A percentile compares a stretch with the other conserved stretches of the same genome.
Conservation (phyloP, 192 early-diverging fungal genomes). For the Coemansia sp. region DNA sequence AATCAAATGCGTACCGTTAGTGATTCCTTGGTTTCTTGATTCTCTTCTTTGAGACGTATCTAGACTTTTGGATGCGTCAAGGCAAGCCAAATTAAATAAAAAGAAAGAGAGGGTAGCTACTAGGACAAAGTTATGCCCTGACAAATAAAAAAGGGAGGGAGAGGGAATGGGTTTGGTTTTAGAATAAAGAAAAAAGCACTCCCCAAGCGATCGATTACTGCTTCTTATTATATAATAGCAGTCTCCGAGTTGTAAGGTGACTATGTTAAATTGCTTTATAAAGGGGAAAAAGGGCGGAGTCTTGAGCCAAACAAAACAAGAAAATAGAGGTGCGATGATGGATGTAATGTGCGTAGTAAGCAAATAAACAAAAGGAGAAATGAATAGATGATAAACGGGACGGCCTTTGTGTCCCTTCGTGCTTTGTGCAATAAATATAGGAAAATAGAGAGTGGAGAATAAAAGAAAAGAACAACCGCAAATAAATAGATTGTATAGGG, state of each 20-base stretch:
- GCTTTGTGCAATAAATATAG: neutral
- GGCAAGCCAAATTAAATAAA: too few relatives aligned
- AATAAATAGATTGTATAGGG: neutral
- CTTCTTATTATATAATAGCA: neutral
- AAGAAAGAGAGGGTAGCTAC: too few relatives aligned
- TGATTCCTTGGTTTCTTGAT: neutral
- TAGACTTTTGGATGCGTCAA: neutral
- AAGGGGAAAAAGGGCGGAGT: neutral
- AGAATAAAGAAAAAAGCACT: neutral
- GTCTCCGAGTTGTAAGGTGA: neutral
- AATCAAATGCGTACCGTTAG: neutral
- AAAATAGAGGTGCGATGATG: neutral
- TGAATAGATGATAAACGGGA: neutral
- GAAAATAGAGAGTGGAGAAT: neutral
- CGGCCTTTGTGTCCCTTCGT: neutral
- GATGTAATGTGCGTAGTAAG: neutral
- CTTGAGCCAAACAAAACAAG: neutral
- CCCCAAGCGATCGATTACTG: neutral
- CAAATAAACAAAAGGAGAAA: neutral
- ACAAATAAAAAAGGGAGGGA: neutral
- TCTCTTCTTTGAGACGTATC: neutral
- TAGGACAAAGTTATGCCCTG: too few relatives aligned
- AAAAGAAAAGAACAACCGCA: neutral
- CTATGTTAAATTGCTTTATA: neutral
- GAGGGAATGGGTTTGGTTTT: neutral